These are phyloP conservation scores for Ampelomyces quisqualis DNA, from an alignment of 2,329 filamentous ascomycete species.

Conservation along the genomic window DNA sequence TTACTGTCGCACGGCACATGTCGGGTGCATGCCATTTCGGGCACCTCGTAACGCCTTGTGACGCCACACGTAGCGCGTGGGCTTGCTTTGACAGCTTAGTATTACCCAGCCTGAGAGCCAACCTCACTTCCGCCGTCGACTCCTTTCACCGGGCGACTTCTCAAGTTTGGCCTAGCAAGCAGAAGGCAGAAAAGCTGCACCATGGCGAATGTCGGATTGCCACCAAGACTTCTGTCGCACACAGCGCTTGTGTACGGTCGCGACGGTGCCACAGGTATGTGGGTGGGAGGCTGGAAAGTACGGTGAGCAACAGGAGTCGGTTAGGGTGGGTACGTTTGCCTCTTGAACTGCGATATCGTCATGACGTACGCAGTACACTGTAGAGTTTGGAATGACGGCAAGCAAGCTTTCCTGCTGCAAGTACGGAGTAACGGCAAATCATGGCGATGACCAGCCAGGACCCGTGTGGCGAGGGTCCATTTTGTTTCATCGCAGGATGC, in stretches of 20 bases:
- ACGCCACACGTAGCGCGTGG: slow-evolving; percentile 17
- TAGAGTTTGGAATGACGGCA: slow-evolving; percentile 5
- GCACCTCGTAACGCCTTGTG: slow-evolving; percentile 17
- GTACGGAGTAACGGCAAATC: slow-evolving; percentile 6
- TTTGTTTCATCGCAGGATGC: slow-evolving; percentile 11
- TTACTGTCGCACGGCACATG: neutral
- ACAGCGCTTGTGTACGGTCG: slow-evolving; percentile 2
- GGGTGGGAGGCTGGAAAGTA: slow-evolving; percentile 12
- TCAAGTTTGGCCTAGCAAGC: neutral
- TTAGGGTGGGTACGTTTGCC: slow-evolving; percentile 16
- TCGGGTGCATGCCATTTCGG: neutral
- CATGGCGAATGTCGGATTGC: neutral
- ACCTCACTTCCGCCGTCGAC: neutral
- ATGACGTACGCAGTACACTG: no score
- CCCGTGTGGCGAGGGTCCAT: no score
- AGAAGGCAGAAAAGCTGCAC: neutral
- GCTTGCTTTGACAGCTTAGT: slow-evolving; percentile 14
- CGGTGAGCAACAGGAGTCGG: slow-evolving; percentile 20
- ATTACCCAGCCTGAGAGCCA: slow-evolving; percentile 8
- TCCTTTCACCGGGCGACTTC: neutral
- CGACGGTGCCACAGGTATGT: slow-evolving; percentile 4
- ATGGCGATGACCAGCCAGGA: neutral
- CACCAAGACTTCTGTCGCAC: neutral
- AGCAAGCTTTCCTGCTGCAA: slow-evolving; percentile 11
- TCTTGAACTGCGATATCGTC: slow-evolving; percentile 11